Percentiles rank a stretch among this genome's conserved stretches.
phyloP scores from a whole-genome alignment of 2,329 filamentous ascomycete genomes.

The Fusarium duplospermum region DNA sequence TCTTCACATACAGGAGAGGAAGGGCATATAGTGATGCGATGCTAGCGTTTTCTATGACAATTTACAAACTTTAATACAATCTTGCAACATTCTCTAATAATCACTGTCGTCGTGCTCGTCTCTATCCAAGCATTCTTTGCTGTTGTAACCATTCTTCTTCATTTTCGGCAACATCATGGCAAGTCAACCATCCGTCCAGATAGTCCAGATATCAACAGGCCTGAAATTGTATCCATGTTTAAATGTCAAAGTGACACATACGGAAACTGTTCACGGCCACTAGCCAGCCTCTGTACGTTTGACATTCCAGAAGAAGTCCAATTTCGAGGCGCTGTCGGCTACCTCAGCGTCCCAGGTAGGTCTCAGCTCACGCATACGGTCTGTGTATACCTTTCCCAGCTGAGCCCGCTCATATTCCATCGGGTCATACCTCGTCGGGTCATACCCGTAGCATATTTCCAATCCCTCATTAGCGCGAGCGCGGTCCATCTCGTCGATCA shows the following conservation, averaged over 20 bases:
- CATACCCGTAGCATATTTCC: no score
- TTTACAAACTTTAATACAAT: background rate
- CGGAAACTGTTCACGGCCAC: no score
- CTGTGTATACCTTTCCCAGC: constrained; percentile 47
- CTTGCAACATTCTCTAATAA: no score
- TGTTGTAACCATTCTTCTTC: background rate
- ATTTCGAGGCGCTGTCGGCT: constrained; percentile 35
- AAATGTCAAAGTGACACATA: no score
- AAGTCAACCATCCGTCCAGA: no score
- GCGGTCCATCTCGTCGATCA: constrained; percentile 21
- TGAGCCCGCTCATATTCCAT: constrained; percentile 55
- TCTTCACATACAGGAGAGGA: background rate
- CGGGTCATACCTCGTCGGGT: constrained; percentile 51
- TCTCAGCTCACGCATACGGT: constrained; percentile 46
- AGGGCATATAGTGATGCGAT: background rate
- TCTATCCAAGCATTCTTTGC: no score
- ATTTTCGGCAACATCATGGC: no score
- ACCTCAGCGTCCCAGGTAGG: constrained; percentile 49
- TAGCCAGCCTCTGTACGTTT: no score
- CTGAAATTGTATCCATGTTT: no score
- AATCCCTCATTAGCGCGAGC: no score
- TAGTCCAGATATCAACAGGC: no score
- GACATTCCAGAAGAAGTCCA: constrained; percentile 43
- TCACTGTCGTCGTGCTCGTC: no score
- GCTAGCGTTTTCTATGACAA: background rate